A percentile compares a stretch with the other conserved stretches of the same genome.
Conservation (phyloP, 176 grass and related monocot genomes). For the Thalia dealbata region DNA sequence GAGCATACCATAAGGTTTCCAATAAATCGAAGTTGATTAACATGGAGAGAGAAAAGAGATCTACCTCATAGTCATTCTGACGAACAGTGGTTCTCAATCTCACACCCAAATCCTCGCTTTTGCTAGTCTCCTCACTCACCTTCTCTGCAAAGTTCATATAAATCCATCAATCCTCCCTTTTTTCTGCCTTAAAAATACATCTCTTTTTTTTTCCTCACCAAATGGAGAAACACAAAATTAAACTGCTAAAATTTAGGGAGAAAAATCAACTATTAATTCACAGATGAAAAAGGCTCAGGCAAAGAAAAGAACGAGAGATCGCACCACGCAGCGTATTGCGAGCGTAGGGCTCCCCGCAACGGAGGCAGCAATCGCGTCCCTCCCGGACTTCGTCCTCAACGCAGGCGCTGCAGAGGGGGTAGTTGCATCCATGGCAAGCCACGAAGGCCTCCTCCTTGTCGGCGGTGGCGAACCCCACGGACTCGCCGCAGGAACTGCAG, state of each 20-base stretch:
- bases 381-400: constrained; percentile 66
- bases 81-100: constrained; percentile 38
- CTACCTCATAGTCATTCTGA: constrained; percentile 50
- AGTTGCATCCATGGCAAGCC: constrained; percentile 71
- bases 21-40: neutral
- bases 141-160: constrained; percentile 28
- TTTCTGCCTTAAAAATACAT: constrained; percentile 1
- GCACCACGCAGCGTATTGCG: constrained; percentile 23
- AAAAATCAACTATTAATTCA: neutral
- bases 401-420: constrained; percentile 72
- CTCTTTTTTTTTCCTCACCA: neutral
- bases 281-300: neutral
- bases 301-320: neutral
- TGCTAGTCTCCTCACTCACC: constrained; percentile 13
- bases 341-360: constrained; percentile 60
- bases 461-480: constrained; percentile 23
- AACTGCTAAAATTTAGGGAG: neutral
- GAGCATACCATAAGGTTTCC: neutral
- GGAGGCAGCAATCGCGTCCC: constrained; percentile 52
- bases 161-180: neutral
- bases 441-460: constrained; percentile 36
- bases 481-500: constrained; percentile 71
- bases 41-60: neutral
- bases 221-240: neutral
- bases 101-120: constrained; percentile 33